Evolutionary conservation across 148 eudicot species (phyloP).

Genomic region (Beta vulgaris): DNA sequence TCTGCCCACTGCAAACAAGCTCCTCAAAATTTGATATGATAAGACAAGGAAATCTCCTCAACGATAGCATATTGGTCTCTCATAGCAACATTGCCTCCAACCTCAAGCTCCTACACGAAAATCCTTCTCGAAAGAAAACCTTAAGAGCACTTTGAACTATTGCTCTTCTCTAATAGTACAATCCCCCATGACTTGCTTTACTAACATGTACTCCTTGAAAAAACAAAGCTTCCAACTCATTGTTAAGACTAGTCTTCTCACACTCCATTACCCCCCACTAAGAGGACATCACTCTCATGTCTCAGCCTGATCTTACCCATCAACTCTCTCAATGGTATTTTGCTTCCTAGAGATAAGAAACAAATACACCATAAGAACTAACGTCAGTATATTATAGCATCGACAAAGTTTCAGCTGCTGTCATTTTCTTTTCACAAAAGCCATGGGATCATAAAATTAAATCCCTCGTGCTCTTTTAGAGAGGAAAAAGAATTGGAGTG

Average conservation of each 20-base stretch:
- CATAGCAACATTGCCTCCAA: neutral
- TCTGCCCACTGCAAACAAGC: neutral
- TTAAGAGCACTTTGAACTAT: neutral
- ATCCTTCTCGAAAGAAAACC: neutral
- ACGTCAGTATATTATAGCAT: too few relatives aligned
- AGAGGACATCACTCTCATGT: too few relatives aligned
- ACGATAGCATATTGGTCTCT: neutral
- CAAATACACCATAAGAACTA: too few relatives aligned
- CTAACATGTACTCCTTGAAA: neutral
- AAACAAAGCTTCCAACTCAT: neutral
- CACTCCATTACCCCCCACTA: neutral
- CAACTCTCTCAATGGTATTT: too few relatives aligned
- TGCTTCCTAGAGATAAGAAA: too few relatives aligned
- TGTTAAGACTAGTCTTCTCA: neutral
- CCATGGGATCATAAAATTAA: too few relatives aligned
- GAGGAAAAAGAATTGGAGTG: too few relatives aligned
- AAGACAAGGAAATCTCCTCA: neutral
- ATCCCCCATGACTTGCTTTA: neutral
- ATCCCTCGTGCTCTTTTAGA: too few relatives aligned
- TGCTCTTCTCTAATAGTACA: neutral
- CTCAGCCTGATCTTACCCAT: too few relatives aligned
- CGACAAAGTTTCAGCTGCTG: too few relatives aligned
- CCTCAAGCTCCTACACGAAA: neutral
- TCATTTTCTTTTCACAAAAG: too few relatives aligned
- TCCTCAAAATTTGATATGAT: neutral